These are phyloP conservation scores for Breynia disticha DNA, from an alignment of 441 rosid species.

Conservation along the genomic window DNA sequence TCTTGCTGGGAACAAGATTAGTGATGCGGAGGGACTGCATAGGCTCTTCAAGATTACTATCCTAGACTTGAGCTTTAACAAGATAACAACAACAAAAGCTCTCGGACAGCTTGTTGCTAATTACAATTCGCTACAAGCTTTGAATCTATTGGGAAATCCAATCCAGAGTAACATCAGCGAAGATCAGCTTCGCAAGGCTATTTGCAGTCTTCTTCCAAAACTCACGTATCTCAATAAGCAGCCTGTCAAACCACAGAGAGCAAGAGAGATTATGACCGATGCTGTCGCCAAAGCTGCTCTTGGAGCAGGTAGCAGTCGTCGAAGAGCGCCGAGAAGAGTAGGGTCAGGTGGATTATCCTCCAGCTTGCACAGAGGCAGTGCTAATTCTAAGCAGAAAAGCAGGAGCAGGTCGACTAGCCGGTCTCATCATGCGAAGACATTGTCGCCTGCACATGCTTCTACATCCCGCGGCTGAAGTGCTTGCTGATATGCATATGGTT, in stretches of 20 bases:
- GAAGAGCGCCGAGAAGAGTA: conserved; percentile 28
- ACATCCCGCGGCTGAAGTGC: conserved; percentile 10
- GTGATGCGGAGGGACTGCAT: conserved; percentile 80
- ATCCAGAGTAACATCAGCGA: conserved; percentile 67
- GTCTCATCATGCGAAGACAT: conserved; percentile 28
- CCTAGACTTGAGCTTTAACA: conserved; percentile 88
- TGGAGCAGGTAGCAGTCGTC: conserved; percentile 30
- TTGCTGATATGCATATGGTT: no score
- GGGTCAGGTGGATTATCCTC: conserved; percentile 22
- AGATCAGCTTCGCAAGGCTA: conserved; percentile 73
- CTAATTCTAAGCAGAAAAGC: conserved; percentile 22
- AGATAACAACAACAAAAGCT: conserved; percentile 74
- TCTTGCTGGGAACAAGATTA: conserved; percentile 85
- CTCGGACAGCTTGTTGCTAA: conserved; percentile 89
- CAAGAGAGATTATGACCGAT: conserved; percentile 58
- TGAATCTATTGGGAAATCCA: conserved; percentile 81
- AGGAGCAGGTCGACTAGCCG: conserved; percentile 31
- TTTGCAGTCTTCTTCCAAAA: conserved; percentile 69
- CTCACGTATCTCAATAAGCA: conserved; percentile 79
- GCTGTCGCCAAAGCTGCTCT: conserved; percentile 75
- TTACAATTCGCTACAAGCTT: conserved; percentile 72
- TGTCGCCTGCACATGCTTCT: conserved; percentile 24
- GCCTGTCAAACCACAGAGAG: conserved; percentile 61
- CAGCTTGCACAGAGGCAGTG: conserved; percentile 25
- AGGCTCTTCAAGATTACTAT: conserved; percentile 79